Conservation (phyloP, 2,329 filamentous ascomycete genomes). For the Amesomyces nigricolor region DNA sequence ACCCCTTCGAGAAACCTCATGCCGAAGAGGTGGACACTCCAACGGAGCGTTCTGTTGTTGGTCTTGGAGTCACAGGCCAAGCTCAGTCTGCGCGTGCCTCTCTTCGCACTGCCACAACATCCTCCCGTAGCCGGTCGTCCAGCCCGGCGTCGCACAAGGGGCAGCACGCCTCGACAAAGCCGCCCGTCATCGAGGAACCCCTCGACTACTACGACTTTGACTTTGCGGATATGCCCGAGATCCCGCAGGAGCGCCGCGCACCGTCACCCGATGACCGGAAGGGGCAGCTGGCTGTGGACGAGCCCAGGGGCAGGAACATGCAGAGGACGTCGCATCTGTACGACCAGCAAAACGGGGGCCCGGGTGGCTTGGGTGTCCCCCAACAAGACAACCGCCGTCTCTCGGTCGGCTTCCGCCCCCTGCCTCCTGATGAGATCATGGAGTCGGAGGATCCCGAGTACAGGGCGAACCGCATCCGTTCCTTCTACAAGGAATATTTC, state of each 20-base stretch:
- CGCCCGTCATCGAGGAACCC: constrained; percentile 31
- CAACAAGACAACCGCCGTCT: constrained; percentile 51
- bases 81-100: constrained; percentile 19
- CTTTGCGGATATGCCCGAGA: constrained; percentile 22
- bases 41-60: constrained; percentile 12
- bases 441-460: constrained; percentile 86
- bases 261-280: constrained; percentile 15
- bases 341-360: constrained; percentile 28
- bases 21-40: constrained; percentile 19
- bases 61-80: constrained; percentile 20
- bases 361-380: constrained; percentile 47
- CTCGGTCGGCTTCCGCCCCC: constrained; percentile 72
- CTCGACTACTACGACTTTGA: constrained; percentile 30
- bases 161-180: constrained; percentile 15
- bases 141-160: constrained; percentile 12
- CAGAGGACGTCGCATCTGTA: constrained; percentile 29
- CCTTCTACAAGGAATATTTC: constrained; percentile 99
- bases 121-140: constrained; percentile 10
- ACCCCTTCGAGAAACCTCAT: constrained; percentile 20
- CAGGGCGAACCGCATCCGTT: constrained; percentile 91
- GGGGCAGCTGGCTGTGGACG: constrained; percentile 26
- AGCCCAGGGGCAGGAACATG: constrained; percentile 35
- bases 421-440: constrained; percentile 76
- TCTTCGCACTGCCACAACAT: constrained; percentile 18
- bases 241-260: constrained; percentile 14